phyloP scores from a whole-genome alignment of 2,329 filamentous ascomycete genomes.

The Rutstroemia sp. region DNA sequence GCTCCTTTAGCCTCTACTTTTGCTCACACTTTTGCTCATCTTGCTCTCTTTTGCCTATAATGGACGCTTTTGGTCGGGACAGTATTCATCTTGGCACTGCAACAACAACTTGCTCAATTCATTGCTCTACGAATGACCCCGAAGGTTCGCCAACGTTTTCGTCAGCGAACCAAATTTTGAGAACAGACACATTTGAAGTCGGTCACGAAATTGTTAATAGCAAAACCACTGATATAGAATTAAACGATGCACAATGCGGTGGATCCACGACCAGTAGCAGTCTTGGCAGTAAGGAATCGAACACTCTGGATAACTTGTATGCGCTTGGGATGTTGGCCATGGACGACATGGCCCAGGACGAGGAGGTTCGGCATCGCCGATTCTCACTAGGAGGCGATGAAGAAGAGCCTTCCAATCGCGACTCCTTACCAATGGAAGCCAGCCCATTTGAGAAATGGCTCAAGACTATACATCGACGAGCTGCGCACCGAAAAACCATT shows the following conservation, averaged over 20 bases:
- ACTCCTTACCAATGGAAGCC: conserved; percentile 10
- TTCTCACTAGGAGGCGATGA: conserved; percentile 24
- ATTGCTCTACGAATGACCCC: conserved; percentile 34
- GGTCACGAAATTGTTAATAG: background rate
- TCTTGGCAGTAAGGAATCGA: conserved; percentile 30
- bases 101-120: conserved; percentile 26
- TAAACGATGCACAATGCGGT: conserved; percentile 2
- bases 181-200: background rate
- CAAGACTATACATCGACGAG: conserved; percentile 51
- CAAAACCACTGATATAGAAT: background rate
- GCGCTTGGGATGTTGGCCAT: conserved; percentile 34
- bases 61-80: conserved; percentile 17
- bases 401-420: conserved; percentile 11
- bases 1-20: conserved; percentile 11
- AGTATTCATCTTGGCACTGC: conserved; percentile 12
- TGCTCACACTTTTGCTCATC: conserved; percentile 5
- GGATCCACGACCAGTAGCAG: conserved; percentile 18
- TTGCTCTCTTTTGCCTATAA: conserved; percentile 14
- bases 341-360: conserved; percentile 5
- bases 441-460: conserved; percentile 67
- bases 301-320: conserved; percentile 36
- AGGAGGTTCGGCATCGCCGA: conserved; percentile 6
- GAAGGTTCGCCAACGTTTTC: background rate
- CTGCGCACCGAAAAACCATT: conserved; percentile 38
- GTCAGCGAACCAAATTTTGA: background rate